A percentile compares a stretch with the other conserved stretches of the same genome.
phyloP scores from a whole-genome alignment of 2,329 filamentous ascomycete genomes.

The Didymella arachidicola region DNA sequence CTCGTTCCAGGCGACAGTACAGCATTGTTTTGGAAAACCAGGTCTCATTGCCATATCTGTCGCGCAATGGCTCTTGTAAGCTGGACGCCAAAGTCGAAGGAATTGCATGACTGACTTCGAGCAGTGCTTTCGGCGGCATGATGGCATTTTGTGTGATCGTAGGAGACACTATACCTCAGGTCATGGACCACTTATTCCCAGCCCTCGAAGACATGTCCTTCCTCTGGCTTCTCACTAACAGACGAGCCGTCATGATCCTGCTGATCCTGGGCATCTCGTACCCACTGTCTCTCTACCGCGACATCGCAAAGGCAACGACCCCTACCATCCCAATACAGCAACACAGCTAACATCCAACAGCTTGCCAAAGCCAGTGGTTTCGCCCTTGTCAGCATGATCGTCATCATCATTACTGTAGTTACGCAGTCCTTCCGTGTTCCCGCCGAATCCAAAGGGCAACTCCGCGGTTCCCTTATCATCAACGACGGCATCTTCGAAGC shows the following conservation, averaged over 20 bases:
- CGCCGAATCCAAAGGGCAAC: conserved; percentile 72
- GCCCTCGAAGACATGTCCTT: conserved; percentile 75
- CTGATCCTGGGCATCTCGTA: conserved; percentile 87
- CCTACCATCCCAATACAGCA: conserved; percentile 18
- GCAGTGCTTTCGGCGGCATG: conserved; percentile 92
- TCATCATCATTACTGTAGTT: conserved; percentile 88
- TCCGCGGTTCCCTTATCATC: conserved; percentile 75
- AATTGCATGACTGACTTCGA: conserved; percentile 30
- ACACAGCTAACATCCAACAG: conserved; percentile 59
- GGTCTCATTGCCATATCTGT: conserved; percentile 89
- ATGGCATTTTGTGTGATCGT: conserved; percentile 97
- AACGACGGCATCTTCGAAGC: conserved; percentile 92
- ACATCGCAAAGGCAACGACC: conserved; percentile 80
- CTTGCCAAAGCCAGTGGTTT: conserved; percentile 94
- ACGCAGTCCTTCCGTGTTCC: conserved; percentile 82
- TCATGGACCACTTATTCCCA: conserved; percentile 83
- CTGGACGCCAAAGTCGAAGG: conserved; percentile 3
- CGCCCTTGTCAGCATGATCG: conserved; percentile 88
- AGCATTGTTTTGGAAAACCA: conserved; percentile 89
- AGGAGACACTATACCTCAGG: conserved; percentile 93
- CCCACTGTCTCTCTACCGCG: conserved; percentile 89
- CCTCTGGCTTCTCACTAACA: conserved; percentile 80
- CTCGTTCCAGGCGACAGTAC: conserved; percentile 94
- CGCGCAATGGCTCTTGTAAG: conserved; percentile 91
- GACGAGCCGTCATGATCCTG: conserved; percentile 84